Evolutionary conservation across 1,284 basidiomycete species (phyloP), one percentile per base, ranked within the genome.

Genomic region (Amylostereum areolatum): DNA sequence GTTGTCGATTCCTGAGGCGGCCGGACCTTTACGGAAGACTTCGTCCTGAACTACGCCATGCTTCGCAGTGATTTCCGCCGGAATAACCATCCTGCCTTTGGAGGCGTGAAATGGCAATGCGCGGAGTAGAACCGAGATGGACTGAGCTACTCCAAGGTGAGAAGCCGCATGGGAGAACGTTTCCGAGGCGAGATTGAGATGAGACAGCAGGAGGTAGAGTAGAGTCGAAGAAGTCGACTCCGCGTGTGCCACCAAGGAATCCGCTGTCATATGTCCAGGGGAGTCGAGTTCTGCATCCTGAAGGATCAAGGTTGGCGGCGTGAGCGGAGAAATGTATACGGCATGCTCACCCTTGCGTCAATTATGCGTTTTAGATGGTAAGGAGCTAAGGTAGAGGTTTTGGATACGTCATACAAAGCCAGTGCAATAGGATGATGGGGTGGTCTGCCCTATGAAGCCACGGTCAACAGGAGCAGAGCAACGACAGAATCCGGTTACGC

Each of bases 321-420:
- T 52, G 35, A 47, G 27, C 31, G 43, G 12, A 34, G 44, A 28
- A 30, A 34, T 18, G 42, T 43, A 4, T 6, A n/a, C 12, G 28
- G 25, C 1, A 30, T 43, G 74, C 86, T 50, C 61, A 93, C 91
- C 61, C 92, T 76, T 30, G 87, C 87, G 66, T 94, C 92, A 55
- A 96, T 78, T 61, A 95, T 85, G 55, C 92, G 79, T 63, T 83
- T 86, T 48, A 95, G 73, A 62, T 94, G 88, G 62, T 95, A 94
- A 28, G 77, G 65, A 31, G 83, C 78, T 31, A 89, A 62, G 54
- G 75, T 76, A 18, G 68, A 65, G 42, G 57, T 62, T 53, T 74
- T 70, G 32, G 74, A 78, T 8, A 81, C 75, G 52, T 85, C 77
- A 57, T 81, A 70, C 41, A 96, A 67, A 27, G 89, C 86, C 18